Base-by-base conservation (phyloP, 208 protist genomes). In the Wallacemonas sp. region DNA sequence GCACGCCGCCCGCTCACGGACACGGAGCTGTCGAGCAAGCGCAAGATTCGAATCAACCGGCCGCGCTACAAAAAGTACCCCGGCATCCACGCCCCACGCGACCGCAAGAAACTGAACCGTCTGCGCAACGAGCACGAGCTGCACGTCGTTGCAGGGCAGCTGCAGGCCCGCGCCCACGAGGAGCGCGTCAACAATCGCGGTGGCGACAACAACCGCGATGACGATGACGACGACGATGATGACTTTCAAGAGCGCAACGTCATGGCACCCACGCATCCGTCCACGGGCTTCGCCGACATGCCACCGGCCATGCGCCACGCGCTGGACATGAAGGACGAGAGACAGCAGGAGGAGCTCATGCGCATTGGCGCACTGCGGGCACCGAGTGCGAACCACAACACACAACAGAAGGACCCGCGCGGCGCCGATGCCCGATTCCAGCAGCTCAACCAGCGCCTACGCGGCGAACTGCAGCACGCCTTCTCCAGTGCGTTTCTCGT, bases 41-140 rank as follows among this genome's bases (percentile, higher is more conserved):
- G 70, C n/a, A 80, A 84, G 55, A 41, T 83, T 2, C 77, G 74
- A 39, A 58, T 90, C 26, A 78, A 81, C 56, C 72, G 69, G 2
- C 72, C 72, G 12, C 68, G 74, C 11, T 91, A 83, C 72, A 90
- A 90, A 47, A 96, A 96, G 73, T 96, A 96, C 74, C 90, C 90
- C 0, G 90, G 90, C 65, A 83, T 96, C 41, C 80, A 76, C 62
- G 78, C 74, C 3, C 90, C 90, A 29, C 75, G 78, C 21, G 92
- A 93, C 60, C 76, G 78, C 16, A 93, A 93, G 52, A 70, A 80
- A 54, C 80, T 83, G 11, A 96, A 96, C 61, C 84, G 87, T 3
- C 76, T 96, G 14, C 54, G 88, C 32, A 96, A 96, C 52, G 85
- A 93, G 62, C 85, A 89, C 55, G 29, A 58, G 30, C 1, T 58